Conservation (phyloP, 257 asterid genomes). For the Solanum chaucha region DNA sequence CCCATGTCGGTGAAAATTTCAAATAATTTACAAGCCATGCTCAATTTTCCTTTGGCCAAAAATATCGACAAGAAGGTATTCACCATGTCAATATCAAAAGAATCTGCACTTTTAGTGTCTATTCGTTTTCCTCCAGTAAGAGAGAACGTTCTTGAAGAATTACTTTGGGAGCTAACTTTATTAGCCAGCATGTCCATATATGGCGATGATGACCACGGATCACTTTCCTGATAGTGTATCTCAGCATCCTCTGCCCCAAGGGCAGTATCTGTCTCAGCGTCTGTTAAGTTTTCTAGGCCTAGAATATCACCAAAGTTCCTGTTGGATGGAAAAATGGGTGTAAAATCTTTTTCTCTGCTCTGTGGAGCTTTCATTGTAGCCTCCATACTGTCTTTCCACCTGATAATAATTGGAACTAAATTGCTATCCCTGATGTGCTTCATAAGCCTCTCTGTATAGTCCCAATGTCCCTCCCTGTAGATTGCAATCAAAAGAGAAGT, state of each 20-base stretch:
- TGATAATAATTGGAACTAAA: constrained; percentile 59
- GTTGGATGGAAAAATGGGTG: constrained; percentile 54
- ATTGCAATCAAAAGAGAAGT: constrained; percentile 61
- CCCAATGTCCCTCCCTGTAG: constrained; percentile 66
- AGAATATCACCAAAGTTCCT: constrained; percentile 45
- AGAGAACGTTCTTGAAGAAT: constrained; percentile 19
- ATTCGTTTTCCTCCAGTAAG: constrained; percentile 55
- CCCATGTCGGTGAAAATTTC: constrained; percentile 74
- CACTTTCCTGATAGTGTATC: constrained; percentile 19
- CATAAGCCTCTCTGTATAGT: constrained; percentile 58
- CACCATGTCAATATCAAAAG: constrained; percentile 80
- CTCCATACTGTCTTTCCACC: constrained; percentile 83
- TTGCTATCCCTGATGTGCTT: constrained; percentile 61
- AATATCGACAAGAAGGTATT: constrained; percentile 82
- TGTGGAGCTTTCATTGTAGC: constrained; percentile 43
- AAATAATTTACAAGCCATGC: constrained; percentile 81
- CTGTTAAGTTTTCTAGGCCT: constrained; percentile 16
- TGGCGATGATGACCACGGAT: constrained; percentile 95
- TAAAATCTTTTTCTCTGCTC: constrained; percentile 57
- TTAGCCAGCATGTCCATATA: constrained; percentile 73
- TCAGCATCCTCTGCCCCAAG: constrained; percentile 9
- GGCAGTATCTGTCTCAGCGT: constrained; percentile 3
- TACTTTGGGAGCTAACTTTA: constrained; percentile 16
- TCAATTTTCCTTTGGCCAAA: constrained; percentile 78
- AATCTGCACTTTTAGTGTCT: constrained; percentile 47